Evolutionary conservation across 73 alveolate species (phyloP).

Genomic region (Paramecium octaurelia): DNA sequence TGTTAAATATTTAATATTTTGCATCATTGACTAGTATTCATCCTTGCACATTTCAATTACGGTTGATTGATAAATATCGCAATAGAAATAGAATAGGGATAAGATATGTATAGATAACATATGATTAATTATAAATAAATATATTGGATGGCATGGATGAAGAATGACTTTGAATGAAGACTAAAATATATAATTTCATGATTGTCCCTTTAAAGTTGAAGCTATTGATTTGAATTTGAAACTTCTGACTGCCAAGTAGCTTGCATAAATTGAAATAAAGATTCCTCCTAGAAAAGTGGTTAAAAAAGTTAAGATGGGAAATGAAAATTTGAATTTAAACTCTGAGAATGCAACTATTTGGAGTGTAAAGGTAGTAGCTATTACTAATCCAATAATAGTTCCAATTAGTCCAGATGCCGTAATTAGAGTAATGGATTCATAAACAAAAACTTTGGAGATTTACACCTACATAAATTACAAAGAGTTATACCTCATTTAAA

Average conservation of each 20-base stretch:
- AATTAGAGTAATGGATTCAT: conserved; percentile 88
- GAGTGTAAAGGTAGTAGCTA: conserved; percentile 85
- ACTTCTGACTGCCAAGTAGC: conserved; percentile 84
- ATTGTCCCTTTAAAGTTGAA: conserved; percentile 75
- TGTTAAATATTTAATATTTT: neutral
- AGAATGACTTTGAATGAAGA: too few relatives aligned
- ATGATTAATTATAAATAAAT: too few relatives aligned
- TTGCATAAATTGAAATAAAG: conserved; percentile 80
- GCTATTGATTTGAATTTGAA: conserved; percentile 82
- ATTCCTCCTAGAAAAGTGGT: conserved; percentile 79
- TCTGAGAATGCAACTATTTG: conserved; percentile 90
- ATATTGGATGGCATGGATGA: too few relatives aligned
- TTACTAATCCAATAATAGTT: conserved; percentile 84
- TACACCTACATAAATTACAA: neutral
- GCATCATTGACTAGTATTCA: neutral
- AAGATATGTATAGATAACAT: too few relatives aligned
- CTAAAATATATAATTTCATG: neutral
- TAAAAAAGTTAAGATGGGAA: conserved; percentile 82
- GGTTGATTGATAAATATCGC: neutral
- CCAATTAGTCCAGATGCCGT: conserved; percentile 85
- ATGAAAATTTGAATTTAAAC: conserved; percentile 89
- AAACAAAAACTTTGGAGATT: conserved; percentile 85
- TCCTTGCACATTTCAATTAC: too few relatives aligned
- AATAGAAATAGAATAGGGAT: neutral
- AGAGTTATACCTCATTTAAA: conserved; percentile 62